A percentile compares a stretch with the other conserved stretches of the same genome.
Conservation (phyloP, 345 rosid genomes). For the Ceriops decandra region DNA sequence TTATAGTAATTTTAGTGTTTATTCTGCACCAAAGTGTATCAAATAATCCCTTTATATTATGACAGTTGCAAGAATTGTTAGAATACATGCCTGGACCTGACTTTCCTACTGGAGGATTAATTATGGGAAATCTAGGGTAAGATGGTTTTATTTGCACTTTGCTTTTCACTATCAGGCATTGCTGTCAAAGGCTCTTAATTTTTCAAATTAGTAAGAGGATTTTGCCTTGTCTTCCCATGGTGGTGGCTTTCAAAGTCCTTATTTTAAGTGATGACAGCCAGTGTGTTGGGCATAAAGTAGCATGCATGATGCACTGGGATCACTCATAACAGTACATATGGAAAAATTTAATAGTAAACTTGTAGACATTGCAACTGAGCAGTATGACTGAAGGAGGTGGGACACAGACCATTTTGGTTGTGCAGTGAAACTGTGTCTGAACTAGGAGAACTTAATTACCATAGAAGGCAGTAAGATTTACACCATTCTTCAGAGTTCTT, state of each 20-base stretch:
- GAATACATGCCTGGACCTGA: conserved; percentile 99
- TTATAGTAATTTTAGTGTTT: not conserved
- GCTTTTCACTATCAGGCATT: not conserved
- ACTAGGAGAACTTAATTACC: not conserved
- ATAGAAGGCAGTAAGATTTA: too few species aligned
- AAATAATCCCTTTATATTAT: conserved; percentile 2
- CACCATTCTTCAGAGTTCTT: too few species aligned
- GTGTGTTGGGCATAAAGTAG: not conserved
- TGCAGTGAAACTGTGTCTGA: not conserved
- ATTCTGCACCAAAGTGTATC: not conserved
- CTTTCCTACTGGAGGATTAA: conserved; percentile 95
- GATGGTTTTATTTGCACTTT: conserved; percentile 18
- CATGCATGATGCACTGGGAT: too few species aligned
- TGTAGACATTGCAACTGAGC: not conserved
- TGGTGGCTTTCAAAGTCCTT: too few species aligned
- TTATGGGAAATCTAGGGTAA: conserved; percentile 95
- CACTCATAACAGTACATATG: too few species aligned
- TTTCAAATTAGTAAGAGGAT: not conserved
- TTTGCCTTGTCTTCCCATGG: not conserved
- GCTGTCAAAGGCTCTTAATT: not conserved
- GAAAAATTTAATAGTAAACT: too few species aligned
- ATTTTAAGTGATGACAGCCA: not conserved
- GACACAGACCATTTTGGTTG: not conserved
- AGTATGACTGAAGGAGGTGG: not conserved
- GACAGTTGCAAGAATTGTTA: conserved; percentile 86